A percentile compares a stretch with the other conserved stretches of the same genome.
These are phyloP conservation scores for Nematocida minor DNA, from an alignment of 371 early-diverging fungal species.

Conservation along the genomic window DNA sequence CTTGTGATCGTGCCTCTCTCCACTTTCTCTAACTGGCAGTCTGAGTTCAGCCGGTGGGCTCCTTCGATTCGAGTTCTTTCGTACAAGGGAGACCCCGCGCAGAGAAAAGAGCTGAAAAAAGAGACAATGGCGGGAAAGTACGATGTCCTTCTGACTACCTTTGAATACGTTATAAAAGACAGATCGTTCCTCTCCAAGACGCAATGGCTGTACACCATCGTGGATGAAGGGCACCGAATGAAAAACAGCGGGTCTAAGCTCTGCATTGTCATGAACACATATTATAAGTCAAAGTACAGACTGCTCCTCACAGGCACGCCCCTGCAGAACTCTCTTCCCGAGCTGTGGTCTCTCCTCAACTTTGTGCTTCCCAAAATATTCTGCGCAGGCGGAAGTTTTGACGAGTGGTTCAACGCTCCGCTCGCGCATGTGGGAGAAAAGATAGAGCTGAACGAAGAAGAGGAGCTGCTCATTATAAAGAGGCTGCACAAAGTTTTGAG, in stretches of 20 bases:
- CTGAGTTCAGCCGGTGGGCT: conserved; percentile 71
- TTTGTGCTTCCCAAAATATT: conserved; percentile 80
- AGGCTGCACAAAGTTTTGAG: conserved; percentile 79
- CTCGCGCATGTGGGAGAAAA: conserved; percentile 30
- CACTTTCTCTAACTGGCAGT: conserved; percentile 83
- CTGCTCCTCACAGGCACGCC: conserved; percentile 89
- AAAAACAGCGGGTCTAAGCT: conserved; percentile 83
- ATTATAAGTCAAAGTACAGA: conserved; percentile 66
- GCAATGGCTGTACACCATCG: conserved; percentile 74
- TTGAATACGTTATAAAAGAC: conserved; percentile 14
- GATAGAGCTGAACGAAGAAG: conserved; percentile 69
- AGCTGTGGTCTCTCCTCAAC: conserved; percentile 90
- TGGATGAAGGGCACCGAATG: conserved; percentile 95
- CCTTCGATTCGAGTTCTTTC: conserved; percentile 69
- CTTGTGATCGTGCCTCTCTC: conserved; percentile 81
- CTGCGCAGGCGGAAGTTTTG: conserved; percentile 78
- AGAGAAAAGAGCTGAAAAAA: conserved; percentile 32
- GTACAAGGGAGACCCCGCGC: not conserved
- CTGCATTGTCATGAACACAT: conserved; percentile 69
- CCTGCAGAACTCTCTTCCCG: conserved; percentile 88
- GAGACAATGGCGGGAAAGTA: conserved; percentile 27
- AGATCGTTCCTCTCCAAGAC: conserved; percentile 26
- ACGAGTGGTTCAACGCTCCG: conserved; percentile 69
- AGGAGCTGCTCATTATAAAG: conserved; percentile 80
- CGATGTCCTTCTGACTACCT: conserved; percentile 9